A percentile compares a stretch with the other conserved stretches of the same genome.
phyloP scores from a whole-genome alignment of 2,329 filamentous ascomycete genomes.

The Simplicillium sp. region DNA sequence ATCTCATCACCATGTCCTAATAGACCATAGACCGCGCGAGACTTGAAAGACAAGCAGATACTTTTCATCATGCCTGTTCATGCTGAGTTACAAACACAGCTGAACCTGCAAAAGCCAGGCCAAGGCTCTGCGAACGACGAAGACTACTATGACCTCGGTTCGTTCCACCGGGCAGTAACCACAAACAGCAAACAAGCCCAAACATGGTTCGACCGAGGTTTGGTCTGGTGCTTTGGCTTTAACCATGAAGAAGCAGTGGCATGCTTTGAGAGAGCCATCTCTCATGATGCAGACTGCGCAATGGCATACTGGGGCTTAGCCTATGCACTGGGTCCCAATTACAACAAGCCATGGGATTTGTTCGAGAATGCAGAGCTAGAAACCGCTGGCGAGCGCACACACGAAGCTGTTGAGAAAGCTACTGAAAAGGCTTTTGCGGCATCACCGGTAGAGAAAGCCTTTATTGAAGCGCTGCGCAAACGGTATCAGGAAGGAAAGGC shows the following conservation, averaged over 20 bases:
- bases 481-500: constrained; percentile 47
- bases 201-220: constrained; percentile 60
- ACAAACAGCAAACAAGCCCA: constrained; percentile 43
- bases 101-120: too few species aligned
- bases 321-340: constrained; percentile 65
- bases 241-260: constrained; percentile 62
- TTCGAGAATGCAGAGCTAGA: constrained; percentile 55
- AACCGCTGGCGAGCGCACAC: constrained; percentile 29
- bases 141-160: constrained; percentile 52
- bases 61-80: too few species aligned
- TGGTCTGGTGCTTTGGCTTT: constrained; percentile 69
- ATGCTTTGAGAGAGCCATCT: constrained; percentile 54
- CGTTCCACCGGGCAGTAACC: constrained; percentile 43
- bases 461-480: constrained; percentile 52
- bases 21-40: too few species aligned
- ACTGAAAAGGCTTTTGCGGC: constrained; percentile 8
- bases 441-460: constrained; percentile 39
- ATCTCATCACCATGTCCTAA: too few species aligned
- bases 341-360: constrained; percentile 66
- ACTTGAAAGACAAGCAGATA: too few species aligned
- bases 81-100: too few species aligned
- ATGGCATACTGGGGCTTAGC: constrained; percentile 65
- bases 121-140: background rate
- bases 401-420: constrained; percentile 19
- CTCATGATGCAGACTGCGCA: constrained; percentile 41